These are phyloP conservation scores for Microcos paniculata DNA, from an alignment of 345 rosid genomes.

Conservation along the genomic window DNA sequence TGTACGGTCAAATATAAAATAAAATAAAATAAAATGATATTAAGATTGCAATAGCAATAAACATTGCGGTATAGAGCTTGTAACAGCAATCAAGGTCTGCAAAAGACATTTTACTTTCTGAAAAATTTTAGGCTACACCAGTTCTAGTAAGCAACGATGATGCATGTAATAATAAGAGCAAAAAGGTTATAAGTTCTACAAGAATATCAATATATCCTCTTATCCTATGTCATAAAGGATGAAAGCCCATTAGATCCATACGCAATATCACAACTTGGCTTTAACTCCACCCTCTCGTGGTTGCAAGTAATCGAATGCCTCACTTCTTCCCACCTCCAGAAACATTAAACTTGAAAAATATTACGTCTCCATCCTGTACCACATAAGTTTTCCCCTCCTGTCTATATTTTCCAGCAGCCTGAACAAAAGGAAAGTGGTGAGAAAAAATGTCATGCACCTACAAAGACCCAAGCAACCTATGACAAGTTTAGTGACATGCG, in stretches of 20 bases:
- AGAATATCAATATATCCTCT: too few relatives aligned
- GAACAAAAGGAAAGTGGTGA: conserved; percentile 10
- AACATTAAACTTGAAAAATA: conserved; percentile 96
- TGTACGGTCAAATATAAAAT: too few relatives aligned
- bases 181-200: too few relatives aligned
- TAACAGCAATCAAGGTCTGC: too few relatives aligned
- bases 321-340: conserved; percentile 98
- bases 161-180: too few relatives aligned
- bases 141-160: too few relatives aligned
- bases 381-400: conserved; percentile 96
- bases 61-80: too few relatives aligned
- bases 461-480: background rate
- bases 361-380: conserved; percentile 92
- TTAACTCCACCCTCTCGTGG: background rate
- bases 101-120: too few relatives aligned
- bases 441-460: background rate
- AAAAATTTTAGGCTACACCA: too few relatives aligned
- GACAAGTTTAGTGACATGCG: background rate
- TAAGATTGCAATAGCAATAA: too few relatives aligned
- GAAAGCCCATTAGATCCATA: conserved; percentile 2
- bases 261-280: background rate
- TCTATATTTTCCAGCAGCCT: conserved; percentile 92
- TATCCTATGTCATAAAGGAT: background rate
- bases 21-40: too few relatives aligned
- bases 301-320: conserved; percentile 4